Conservation (phyloP, 2,329 filamentous ascomycete species). For the Aaosphaeria arxii region DNA sequence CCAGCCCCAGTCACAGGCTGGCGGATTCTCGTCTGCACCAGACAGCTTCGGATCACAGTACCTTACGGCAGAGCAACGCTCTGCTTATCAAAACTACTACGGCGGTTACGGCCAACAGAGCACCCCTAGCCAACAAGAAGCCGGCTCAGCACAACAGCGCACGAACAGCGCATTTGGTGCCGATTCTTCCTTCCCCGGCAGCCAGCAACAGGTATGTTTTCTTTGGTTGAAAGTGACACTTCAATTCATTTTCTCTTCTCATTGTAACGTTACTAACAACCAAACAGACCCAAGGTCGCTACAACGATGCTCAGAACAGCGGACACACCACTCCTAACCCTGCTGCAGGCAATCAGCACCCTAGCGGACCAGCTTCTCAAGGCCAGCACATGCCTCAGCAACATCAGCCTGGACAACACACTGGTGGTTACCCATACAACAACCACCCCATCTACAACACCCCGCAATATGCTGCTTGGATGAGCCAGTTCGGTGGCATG, state of each 20-base stretch:
- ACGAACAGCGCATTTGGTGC: constrained; percentile 72
- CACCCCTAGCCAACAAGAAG: constrained; percentile 64
- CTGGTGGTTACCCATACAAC: constrained; percentile 36
- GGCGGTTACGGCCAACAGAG: constrained; percentile 51
- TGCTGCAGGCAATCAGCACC: constrained; percentile 56
- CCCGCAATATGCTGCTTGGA: constrained; percentile 62
- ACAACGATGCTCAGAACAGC: constrained; percentile 76
- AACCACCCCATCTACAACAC: constrained; percentile 43
- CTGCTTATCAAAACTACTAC: constrained; percentile 70
- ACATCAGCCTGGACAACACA: constrained; percentile 51
- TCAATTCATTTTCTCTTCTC: background rate
- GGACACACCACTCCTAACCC: constrained; percentile 91
- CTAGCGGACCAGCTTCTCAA: constrained; percentile 43
- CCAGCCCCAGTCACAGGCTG: constrained; percentile 58
- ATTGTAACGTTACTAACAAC: background rate
- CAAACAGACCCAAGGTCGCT: constrained; percentile 60
- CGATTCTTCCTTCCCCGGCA: constrained; percentile 58
- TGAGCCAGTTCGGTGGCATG: constrained; percentile 59
- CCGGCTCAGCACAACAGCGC: constrained; percentile 68
- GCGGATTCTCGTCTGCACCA: constrained; percentile 69
- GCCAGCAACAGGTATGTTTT: constrained; percentile 50
- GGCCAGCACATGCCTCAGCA: constrained; percentile 43
- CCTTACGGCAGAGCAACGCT: constrained; percentile 75
- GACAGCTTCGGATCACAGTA: constrained; percentile 76
- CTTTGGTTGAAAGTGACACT: background rate